phyloP scores from a whole-genome alignment of 129 eudicot species.

The Apium graveolens region DNA sequence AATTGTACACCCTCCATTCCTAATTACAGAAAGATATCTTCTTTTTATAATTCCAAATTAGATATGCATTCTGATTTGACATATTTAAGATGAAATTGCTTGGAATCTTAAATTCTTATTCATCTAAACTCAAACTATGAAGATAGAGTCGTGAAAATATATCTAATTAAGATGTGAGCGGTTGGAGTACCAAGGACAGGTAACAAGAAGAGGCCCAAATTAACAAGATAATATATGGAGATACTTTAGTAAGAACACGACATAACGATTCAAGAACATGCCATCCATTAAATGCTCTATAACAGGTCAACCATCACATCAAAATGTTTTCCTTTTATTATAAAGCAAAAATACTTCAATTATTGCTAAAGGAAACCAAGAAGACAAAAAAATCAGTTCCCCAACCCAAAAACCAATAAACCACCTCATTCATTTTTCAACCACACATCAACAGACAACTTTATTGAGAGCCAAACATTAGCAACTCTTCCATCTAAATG shows the following conservation, averaged over 20 bases:
- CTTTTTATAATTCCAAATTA: neutral
- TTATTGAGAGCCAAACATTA: neutral
- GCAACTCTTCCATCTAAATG: conserved; percentile 2
- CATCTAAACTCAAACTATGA: neutral
- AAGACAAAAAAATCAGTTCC: conserved; percentile 6
- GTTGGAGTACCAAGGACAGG: neutral
- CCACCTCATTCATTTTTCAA: neutral
- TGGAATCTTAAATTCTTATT: neutral
- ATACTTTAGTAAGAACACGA: conserved; percentile 19
- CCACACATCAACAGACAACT: conserved; percentile 6
- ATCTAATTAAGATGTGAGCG: neutral
- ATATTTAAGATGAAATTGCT: neutral
- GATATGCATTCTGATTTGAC: neutral
- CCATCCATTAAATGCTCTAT: conserved; percentile 27
- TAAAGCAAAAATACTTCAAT: conserved; percentile 1
- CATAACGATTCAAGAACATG: conserved; percentile 33
- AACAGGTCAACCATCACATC: conserved; percentile 45
- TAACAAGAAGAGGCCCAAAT: neutral
- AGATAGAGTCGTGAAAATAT: neutral
- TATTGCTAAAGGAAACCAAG: neutral
- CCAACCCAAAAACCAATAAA: neutral
- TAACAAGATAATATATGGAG: neutral
- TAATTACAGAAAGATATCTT: neutral
- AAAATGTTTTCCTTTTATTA: conserved; percentile 3
- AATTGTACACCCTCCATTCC: neutral